phyloP scores from a whole-genome alignment of 768 basidiomycete genomes.

The Candolleomyces aberdarensis region DNA sequence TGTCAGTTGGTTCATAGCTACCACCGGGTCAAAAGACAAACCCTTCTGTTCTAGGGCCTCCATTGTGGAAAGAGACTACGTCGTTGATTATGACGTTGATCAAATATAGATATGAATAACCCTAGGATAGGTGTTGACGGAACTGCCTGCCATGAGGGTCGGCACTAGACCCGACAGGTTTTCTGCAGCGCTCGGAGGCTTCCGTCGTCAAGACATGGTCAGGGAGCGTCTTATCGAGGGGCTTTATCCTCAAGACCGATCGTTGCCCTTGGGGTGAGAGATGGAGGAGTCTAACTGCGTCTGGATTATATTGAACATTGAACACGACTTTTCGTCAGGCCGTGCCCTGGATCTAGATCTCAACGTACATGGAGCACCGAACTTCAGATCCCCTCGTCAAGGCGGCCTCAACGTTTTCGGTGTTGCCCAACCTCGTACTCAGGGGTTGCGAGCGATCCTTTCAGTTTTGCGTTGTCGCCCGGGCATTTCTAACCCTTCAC shows the following conservation, averaged over 20 bases:
- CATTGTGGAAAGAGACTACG: too few species aligned
- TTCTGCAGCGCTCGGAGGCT: slow-evolving; percentile 62
- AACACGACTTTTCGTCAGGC: slow-evolving; percentile 41
- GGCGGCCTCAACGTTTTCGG: slow-evolving; percentile 90
- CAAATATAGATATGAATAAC: neutral
- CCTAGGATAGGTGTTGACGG: neutral
- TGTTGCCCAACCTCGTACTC: slow-evolving; percentile 90
- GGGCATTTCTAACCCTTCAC: slow-evolving; percentile 56
- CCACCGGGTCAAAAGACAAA: too few species aligned
- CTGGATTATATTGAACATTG: neutral
- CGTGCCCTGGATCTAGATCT: slow-evolving; percentile 89
- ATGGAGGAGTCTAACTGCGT: neutral
- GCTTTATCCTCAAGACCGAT: slow-evolving; percentile 95
- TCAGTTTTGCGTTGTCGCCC: slow-evolving; percentile 79
- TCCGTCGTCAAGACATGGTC: slow-evolving; percentile 79
- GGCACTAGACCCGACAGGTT: slow-evolving; percentile 58
- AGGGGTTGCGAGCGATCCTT: slow-evolving; percentile 87
- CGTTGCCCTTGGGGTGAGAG: slow-evolving; percentile 70
- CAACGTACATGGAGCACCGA: slow-evolving; percentile 91
- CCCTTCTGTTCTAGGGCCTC: too few species aligned
- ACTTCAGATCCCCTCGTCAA: slow-evolving; percentile 82
- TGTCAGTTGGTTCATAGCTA: too few species aligned
- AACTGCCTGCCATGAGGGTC: neutral
- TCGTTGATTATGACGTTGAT: neutral
- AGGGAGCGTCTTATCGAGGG: slow-evolving; percentile 81